Base-by-base conservation (phyloP, 805 yeast species). In the Yamadazyma laniorum region DNA sequence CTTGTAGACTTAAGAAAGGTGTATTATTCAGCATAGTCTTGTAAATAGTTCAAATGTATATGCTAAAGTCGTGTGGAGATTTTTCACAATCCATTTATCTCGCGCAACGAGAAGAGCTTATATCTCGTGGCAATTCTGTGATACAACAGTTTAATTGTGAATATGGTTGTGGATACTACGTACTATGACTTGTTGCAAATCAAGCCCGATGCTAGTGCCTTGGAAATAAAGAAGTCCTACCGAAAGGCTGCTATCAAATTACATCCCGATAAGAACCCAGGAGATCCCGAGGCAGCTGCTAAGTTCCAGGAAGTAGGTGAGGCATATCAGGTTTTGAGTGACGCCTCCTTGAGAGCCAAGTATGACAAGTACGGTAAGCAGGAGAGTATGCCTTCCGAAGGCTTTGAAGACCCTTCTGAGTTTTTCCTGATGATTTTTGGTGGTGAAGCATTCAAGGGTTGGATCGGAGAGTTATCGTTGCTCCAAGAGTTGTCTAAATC, bases 1-100 rank as follows among this genome's bases (percentile, higher is more conserved):
- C 76, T 91, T 55, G 89, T 88, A 26, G 98, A 93, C 63, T 82
- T 93, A 56, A 83, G 95, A 63, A 86, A 85, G 68, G 80, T 87
- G 29, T 93, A 91, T 70, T 89, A 88, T 62, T 77, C 85, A 25
- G 63, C 65, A 31, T 65, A 51, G 18, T 29, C 39, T 18, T 37
- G 40, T 37, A 37, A 27, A 37, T 37, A 28, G 19, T 9, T 21
- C n/a, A 9, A 21, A 21, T n/a, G n/a, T n/a, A n/a, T n/a, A n/a
- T 21, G 23, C 23, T n/a, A 21, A 21, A 14, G 32, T 29, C 32
- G 13, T 29, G 32, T 29, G 18, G 7, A 18, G 6, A 6, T 29
- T 26, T 26, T 21, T 6, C 23, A 9, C 23, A 21, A 6, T n/a
- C n/a, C n/a, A n/a, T n/a, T n/a, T n/a, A n/a, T n/a, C n/a, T n/a